phyloP scores from a whole-genome alignment of 306 rosid genomes.

The Cucurbita argyrosperma region DNA sequence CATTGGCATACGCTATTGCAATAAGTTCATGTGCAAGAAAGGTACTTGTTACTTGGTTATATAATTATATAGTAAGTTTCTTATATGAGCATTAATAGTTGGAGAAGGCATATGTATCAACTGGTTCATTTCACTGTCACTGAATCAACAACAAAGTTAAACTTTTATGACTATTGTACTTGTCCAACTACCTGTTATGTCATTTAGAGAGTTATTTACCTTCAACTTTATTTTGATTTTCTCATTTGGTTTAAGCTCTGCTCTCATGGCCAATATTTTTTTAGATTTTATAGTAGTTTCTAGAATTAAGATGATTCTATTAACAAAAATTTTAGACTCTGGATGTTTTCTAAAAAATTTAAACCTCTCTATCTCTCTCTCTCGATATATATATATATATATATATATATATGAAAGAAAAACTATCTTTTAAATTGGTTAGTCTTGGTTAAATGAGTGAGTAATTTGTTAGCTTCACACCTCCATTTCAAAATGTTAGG shows the following conservation, averaged over 20 bases:
- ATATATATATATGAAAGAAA: not conserved
- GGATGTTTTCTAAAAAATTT: not conserved
- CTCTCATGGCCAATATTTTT: not conserved
- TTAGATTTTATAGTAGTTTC: not conserved
- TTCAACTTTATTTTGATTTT: not conserved
- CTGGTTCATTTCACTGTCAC: not conserved
- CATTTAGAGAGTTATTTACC: not conserved
- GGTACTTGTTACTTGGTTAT: conserved; percentile 30
- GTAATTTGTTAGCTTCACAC: not conserved
- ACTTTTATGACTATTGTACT: not conserved
- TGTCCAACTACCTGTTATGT: not conserved
- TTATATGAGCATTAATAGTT: not conserved
- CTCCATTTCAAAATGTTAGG: not conserved
- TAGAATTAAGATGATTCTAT: not conserved
- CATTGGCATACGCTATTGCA: conserved; percentile 91
- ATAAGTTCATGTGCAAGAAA: conserved; percentile 84
- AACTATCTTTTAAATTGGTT: not conserved
- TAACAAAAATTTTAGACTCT: not conserved
- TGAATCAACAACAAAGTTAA: not conserved
- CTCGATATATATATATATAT: too few species aligned
- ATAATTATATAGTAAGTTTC: not conserved
- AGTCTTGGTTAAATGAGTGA: not conserved
- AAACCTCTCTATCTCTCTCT: not conserved
- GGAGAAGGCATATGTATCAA: not conserved
- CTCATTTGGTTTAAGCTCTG: not conserved